Evolutionary conservation across 192 early-diverging fungal species (phyloP).

Genomic region (Chytriomyces hyalinus): DNA sequence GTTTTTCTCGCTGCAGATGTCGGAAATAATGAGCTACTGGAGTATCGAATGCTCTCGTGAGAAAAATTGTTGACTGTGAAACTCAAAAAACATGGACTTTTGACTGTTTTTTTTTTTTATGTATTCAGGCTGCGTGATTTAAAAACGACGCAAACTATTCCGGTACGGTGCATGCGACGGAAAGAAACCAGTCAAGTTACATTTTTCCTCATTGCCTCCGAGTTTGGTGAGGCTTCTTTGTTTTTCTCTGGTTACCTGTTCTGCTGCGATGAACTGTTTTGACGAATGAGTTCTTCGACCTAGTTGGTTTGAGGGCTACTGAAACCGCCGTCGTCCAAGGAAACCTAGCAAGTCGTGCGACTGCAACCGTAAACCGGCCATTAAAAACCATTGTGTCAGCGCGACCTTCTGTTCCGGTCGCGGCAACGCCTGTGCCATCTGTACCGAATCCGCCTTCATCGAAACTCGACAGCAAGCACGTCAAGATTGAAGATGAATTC

Average conservation of each 20-base stretch:
- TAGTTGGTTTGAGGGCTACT: not conserved
- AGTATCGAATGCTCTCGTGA: constrained; percentile 45
- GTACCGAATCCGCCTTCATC: not conserved
- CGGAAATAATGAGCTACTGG: constrained; percentile 36
- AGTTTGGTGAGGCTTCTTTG: not conserved
- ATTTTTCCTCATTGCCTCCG: not conserved
- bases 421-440: not conserved
- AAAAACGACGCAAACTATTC: constrained; percentile 38
- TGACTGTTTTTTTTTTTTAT: not conserved
- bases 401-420: not conserved
- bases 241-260: not conserved
- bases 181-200: constrained; percentile 4
- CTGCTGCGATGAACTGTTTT: too few species aligned
- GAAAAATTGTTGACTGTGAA: not conserved
- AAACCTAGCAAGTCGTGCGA: not conserved
- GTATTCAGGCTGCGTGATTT: constrained; percentile 39
- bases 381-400: too few species aligned
- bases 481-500: too few species aligned
- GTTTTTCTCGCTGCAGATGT: constrained; percentile 37
- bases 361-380: not conserved
- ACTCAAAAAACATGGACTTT: not conserved
- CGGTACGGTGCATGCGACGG: constrained; percentile 12
- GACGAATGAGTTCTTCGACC: too few species aligned
- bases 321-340: not conserved
- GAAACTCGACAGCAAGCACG: too few species aligned